Evolutionary conservation across 2,329 filamentous ascomycete genomes (phyloP), one percentile per base, ranked within the genome.

Genomic region (Penicillium sp.): DNA sequence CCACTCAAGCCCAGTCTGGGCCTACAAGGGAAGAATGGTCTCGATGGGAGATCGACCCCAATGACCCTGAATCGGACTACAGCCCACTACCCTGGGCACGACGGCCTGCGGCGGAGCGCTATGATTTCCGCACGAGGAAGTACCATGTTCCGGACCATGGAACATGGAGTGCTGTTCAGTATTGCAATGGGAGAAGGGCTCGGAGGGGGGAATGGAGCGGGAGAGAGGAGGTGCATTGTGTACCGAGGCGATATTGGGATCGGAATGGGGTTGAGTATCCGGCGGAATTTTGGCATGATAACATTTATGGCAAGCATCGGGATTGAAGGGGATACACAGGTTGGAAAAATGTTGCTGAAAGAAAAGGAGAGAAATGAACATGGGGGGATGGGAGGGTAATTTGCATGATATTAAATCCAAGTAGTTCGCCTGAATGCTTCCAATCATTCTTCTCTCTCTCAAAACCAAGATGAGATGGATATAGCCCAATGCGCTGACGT

Each of bases 71-170:
- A 7, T 15, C 38, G 6, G 25, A 45, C 4, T 52, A 61, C 42
- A 55, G 49, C 2, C 51, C 59, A 4, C 50, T 69, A 6, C 60
- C 56, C 0, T 68, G 69, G 60, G 67, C 62, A 4, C 61, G 63
- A 7, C 66, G 70, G 4, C 37, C 27, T 7, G 45, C 41, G 1
- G 52, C 27, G 0, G 66, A 73, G 57, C 63, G 65, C 47, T 75
- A 74, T 51, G 70, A 73, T 56, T 74, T 73, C 53, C 68, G 69
- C 27, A 67, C 57, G 37, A 69, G 72, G 35, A 72, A 56, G 53
- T 74, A 75, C 54, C 45, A 37, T 1, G 54, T 71, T 17, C 69
- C 70, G 1, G 67, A 73, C 50, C 17, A 52, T 33, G 63, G 59
- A 25, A 70, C 67, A 9, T 75, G 73, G 73, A 68, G 68, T 50